Percentiles rank a stretch among this genome's conserved stretches.
These are phyloP conservation scores for Fusarium sp. DNA, from an alignment of 2,329 filamentous ascomycete genomes.

Conservation along the genomic window DNA sequence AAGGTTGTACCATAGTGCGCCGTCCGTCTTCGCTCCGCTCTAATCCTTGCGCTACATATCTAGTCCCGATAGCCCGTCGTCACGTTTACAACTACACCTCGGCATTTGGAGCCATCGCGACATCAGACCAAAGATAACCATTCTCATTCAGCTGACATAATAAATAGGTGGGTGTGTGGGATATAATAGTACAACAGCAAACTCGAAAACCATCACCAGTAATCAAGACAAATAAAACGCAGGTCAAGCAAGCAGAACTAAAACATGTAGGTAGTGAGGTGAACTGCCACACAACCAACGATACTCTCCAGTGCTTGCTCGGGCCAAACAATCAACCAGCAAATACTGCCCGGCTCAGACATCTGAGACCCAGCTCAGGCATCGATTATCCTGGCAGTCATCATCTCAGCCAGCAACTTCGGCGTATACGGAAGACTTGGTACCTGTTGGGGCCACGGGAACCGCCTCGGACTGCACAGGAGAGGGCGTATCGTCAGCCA, in stretches of 20 bases:
- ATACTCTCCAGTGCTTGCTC: not conserved
- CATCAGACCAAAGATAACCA: not conserved
- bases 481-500: conserved; percentile 15
- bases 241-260: not conserved
- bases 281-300: conserved; percentile 5
- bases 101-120: not conserved
- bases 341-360: not conserved
- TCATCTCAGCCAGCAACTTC: conserved; percentile 28
- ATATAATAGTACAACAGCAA: conserved; percentile 26
- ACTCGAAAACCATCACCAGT: conserved; percentile 1
- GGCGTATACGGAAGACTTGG: conserved; percentile 27
- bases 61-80: not conserved
- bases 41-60: not conserved
- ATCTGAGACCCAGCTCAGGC: not conserved
- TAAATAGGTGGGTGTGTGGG: conserved; percentile 13
- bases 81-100: not conserved
- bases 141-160: conserved; percentile 21
- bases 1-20: not conserved
- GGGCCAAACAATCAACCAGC: conserved; percentile 2
- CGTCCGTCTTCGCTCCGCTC: not conserved
- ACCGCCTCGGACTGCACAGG: conserved; percentile 17
- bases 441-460: conserved; percentile 12
- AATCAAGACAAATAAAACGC: conserved; percentile 7
- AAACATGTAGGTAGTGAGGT: not conserved
- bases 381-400: not conserved